Base-by-base conservation (phyloP, 768 basidiomycete genomes). In the Boletus rubescentipes region DNA sequence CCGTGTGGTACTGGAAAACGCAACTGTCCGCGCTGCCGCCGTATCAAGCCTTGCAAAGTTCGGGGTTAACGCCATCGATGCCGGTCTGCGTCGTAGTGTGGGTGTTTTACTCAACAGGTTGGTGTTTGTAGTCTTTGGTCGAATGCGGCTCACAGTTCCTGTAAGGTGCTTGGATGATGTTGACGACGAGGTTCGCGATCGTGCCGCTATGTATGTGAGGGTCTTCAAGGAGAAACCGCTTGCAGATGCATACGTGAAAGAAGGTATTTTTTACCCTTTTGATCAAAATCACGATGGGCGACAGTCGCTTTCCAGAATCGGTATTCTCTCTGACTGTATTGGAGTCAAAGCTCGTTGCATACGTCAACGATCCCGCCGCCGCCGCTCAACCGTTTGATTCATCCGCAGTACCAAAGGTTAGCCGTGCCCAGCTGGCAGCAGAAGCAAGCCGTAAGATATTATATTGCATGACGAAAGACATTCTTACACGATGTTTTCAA, bases 171-270 rank as follows among this genome's bases (percentile, higher is more conserved):
- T 99, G 62, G 96, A 98, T 67, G 97, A 99, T 69, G 92, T 98
- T 18, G 97, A 99, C 56, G 97, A 99, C 65, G 97, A 99, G 77
- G 97, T 99, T 49, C 86, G 97, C 40, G 97, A 99, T 72, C 89
- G 97, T 46, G 97, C 97, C 5, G 91, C 97, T 9, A 80, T 99
- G 73, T 98, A 97, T 71, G 81, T 98, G 57, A 88, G 83, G 71
- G 82, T 89, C 4, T 84, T 96, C 66, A 81, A 85, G 61, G 90
- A 89, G 67, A 82, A 89, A 59, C 72, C 81, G 10, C 77, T 99
- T 52, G 92, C 91, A 10, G 86, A 91, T 63, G 79, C 81, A 16
- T 98, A 94, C 67, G 84, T 98, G 59, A 93, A 89, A 74, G 93
- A 97, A 75, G 96, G 96, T 94, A 58, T 42, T 79, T 57, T 18